Evolutionary conservation across 129 eudicot genomes (phyloP), one percentile per base, ranked within the genome.

Genomic region (Ambrosia artemisiifolia): DNA sequence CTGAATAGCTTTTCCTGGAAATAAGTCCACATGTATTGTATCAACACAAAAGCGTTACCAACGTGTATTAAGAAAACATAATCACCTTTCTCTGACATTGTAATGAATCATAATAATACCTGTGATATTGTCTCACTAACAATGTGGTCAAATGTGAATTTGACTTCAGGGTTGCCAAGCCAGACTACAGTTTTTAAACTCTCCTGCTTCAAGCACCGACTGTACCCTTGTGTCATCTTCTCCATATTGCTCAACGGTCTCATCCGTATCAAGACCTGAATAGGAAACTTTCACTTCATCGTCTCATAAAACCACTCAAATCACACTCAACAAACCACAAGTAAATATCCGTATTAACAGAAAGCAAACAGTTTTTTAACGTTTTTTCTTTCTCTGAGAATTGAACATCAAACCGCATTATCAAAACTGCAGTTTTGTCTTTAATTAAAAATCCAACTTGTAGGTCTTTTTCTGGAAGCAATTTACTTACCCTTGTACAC

Each of bases 101-200:
- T 33, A 6, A 28, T 11, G 14, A 43, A 38, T 60, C 60, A 34
- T 14, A 57, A 13, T 49, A 47, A 72, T 63, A 91, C 97, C 97
- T 91, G 97, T 35, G 95, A 85, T 69, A 88, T 78, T 3, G 83
- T 78, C 83, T 91, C 95, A 63, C 95, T 69, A 62, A 88, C 92
- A 50, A 91, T 77, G 67, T 91, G 97, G 71, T 91, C 97, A 50
- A 91, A 91, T n/a, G 97, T 91, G 59, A 91, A 91, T 84, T 95
- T 85, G 68, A 91, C 71, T 78, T 91, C 95, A 49, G 97, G 97
- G 72, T 91, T 87, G 32, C 92, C 95, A 63, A 82, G 85, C 97
- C 97, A 91, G 14, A 67, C 77, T 63, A 91, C 73, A 47, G 87
- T 78, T 56, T 88, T 89, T n/a, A 86, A 77, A 82, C 90, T 91